These are phyloP conservation scores for Fraxinus anomala DNA, from an alignment of 257 asterid species.

Conservation along the genomic window DNA sequence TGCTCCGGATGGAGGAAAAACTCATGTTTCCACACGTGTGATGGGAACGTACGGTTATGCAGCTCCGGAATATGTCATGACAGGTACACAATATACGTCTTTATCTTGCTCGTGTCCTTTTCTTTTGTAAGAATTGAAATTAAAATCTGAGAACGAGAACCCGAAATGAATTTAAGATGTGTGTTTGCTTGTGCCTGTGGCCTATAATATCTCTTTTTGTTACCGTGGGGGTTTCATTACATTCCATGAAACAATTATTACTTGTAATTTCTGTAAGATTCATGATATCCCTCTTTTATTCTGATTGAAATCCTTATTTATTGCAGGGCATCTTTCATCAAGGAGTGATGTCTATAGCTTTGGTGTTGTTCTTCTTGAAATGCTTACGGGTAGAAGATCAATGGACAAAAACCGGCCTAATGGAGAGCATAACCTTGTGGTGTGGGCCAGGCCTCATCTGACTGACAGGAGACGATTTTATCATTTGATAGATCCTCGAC, in stretches of 20 bases:
- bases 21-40: slow-evolving; percentile 96
- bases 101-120: not conserved
- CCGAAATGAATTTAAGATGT: not conserved
- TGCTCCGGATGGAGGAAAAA: slow-evolving; percentile 94
- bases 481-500: slow-evolving; percentile 85
- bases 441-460: slow-evolving; percentile 94
- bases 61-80: slow-evolving; percentile 98
- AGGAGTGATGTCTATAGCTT: slow-evolving; percentile 96
- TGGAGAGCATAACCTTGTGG: slow-evolving; percentile 94
- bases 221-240: not conserved
- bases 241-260: not conserved
- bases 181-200: too few species aligned
- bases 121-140: not conserved
- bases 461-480: slow-evolving; percentile 72
- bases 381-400: slow-evolving; percentile 94
- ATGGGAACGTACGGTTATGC: slow-evolving; percentile 99
- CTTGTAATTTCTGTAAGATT: not conserved
- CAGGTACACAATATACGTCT: slow-evolving; percentile 47
- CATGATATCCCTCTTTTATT: not conserved
- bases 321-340: slow-evolving; percentile 91
- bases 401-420: slow-evolving; percentile 95
- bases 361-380: slow-evolving; percentile 95
- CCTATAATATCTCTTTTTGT: not conserved
- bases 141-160: not conserved
- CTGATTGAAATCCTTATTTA: not conserved